A percentile compares a stretch with the other conserved stretches of the same genome.
These are phyloP conservation scores for Epichloe sibirici DNA, from an alignment of 2,329 filamentous ascomycete species.

Conservation along the genomic window DNA sequence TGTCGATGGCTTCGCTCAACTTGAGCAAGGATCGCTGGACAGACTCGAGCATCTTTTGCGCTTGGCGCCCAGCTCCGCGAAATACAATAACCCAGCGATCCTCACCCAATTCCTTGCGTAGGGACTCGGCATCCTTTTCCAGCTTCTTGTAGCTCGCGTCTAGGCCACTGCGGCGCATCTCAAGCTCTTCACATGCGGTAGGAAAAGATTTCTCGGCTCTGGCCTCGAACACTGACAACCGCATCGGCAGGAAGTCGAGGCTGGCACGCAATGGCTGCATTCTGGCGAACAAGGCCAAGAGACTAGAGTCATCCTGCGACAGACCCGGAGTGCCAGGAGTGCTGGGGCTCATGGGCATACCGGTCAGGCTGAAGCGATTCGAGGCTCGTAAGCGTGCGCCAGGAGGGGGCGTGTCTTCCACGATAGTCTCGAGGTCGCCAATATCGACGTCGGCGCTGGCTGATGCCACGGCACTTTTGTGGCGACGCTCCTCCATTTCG, in stretches of 20 bases:
- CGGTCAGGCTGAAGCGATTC: slow-evolving; percentile 57
- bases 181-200: slow-evolving; percentile 79
- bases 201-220: slow-evolving; percentile 72
- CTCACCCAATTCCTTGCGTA: slow-evolving; percentile 83
- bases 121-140: slow-evolving; percentile 77
- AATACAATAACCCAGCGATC: slow-evolving; percentile 96
- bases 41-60: slow-evolving; percentile 93
- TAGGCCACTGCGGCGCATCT: slow-evolving; percentile 58
- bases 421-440: slow-evolving; percentile 81
- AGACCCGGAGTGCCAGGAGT: slow-evolving; percentile 44
- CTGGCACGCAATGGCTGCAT: slow-evolving; percentile 92
- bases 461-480: slow-evolving; percentile 59
- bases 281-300: slow-evolving; percentile 81
- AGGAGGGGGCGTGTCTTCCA: slow-evolving; percentile 66
- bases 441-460: slow-evolving; percentile 61
- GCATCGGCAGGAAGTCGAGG: slow-evolving; percentile 91
- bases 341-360: slow-evolving; percentile 49
- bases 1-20: slow-evolving; percentile 67
- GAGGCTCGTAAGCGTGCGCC: slow-evolving; percentile 39
- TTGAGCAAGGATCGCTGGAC: slow-evolving; percentile 79
- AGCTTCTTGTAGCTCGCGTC: slow-evolving; percentile 82
- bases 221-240: slow-evolving; percentile 72
- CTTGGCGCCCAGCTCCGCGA: slow-evolving; percentile 79
- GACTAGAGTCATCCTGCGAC: slow-evolving; percentile 70
- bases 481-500: slow-evolving; percentile 93